phyloP scores from a whole-genome alignment of 2,329 filamentous ascomycete genomes.

The Akanthomyces lecanii region DNA sequence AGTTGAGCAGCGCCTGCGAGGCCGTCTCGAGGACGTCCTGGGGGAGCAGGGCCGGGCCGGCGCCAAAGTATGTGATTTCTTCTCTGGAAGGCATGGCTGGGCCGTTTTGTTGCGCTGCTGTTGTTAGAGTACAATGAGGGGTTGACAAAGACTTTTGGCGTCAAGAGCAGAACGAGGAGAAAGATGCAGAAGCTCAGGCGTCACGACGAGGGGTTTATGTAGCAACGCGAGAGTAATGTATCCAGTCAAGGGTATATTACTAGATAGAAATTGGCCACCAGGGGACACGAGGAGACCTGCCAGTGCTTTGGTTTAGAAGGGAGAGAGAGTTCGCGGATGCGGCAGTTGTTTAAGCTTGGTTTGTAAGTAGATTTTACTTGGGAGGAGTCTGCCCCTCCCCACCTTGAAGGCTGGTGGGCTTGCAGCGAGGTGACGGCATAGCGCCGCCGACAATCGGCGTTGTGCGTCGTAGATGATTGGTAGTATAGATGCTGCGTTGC shows the following conservation, averaged over 20 bases:
- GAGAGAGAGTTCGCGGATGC: constrained; percentile 1
- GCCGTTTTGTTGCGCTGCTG: not conserved
- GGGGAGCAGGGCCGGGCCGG: constrained; percentile 82
- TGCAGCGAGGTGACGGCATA: constrained; percentile 3
- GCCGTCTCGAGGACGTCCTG: constrained; percentile 75
- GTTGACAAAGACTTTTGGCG: not conserved
- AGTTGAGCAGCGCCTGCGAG: constrained; percentile 75
- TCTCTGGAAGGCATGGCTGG: constrained; percentile 64
- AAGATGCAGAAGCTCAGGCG: constrained; percentile 3
- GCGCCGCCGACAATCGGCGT: constrained; percentile 5
- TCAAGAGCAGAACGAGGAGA: not conserved
- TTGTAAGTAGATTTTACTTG: not conserved
- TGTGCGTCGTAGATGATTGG: not conserved
- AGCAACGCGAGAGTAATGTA: constrained; percentile 13
- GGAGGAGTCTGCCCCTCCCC: constrained; percentile 3
- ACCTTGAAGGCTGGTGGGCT: constrained; percentile 16
- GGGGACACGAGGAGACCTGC: not conserved
- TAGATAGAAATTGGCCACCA: constrained; percentile 11
- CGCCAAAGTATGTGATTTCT: constrained; percentile 82
- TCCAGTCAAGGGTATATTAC: constrained; percentile 17
- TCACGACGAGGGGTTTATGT: constrained; percentile 16
- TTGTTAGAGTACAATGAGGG: constrained; percentile 1
- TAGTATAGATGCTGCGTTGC: not conserved
- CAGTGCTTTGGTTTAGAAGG: not conserved
- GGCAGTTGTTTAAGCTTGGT: constrained; percentile 13